These are phyloP conservation scores for Parafenestella ontariensis DNA, from an alignment of 2,329 filamentous ascomycete genomes.

Conservation along the genomic window DNA sequence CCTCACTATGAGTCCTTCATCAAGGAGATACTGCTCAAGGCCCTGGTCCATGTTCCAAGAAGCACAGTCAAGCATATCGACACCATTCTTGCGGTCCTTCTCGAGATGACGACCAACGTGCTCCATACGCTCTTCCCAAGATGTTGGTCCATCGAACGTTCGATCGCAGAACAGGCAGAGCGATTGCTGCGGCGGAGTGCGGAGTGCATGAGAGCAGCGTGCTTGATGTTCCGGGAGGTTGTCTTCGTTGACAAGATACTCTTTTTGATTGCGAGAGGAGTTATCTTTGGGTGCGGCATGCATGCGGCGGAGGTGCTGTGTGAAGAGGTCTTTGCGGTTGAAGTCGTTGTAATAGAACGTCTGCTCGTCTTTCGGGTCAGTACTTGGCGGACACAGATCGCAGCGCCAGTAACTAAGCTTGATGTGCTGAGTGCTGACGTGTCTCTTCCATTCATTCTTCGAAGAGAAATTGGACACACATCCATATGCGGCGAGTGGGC, in stretches of 20 bases:
- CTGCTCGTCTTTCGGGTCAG: conserved; percentile 38
- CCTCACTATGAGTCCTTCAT: conserved; percentile 47
- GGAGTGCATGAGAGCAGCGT: conserved; percentile 66
- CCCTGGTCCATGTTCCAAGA: conserved; percentile 37
- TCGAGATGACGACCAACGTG: conserved; percentile 85
- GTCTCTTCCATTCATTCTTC: conserved; percentile 97
- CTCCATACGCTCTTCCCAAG: conserved; percentile 87
- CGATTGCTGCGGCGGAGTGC: conserved; percentile 67
- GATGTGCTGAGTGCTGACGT: conserved; percentile 81
- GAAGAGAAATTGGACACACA: conserved; percentile 75
- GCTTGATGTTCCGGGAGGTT: conserved; percentile 64
- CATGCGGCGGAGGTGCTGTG: conserved; percentile 87
- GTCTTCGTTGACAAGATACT: conserved; percentile 54
- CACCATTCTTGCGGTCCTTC: conserved; percentile 49
- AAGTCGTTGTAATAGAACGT: conserved; percentile 66
- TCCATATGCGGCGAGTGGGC: conserved; percentile 79
- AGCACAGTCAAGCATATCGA: conserved; percentile 19
- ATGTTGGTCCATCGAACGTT: conserved; percentile 66
- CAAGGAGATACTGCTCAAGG: conserved; percentile 50
- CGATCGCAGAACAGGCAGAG: conserved; percentile 70
- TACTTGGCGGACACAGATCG: conserved; percentile 62
- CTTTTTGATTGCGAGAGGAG: conserved; percentile 54
- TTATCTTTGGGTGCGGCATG: conserved; percentile 63
- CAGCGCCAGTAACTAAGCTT: conserved; percentile 78
- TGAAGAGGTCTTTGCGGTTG: conserved; percentile 92